A percentile compares a stretch with the other conserved stretches of the same genome.
Conservation (phyloP, 1,139 yeast species). For the Hansenula sp. region DNA sequence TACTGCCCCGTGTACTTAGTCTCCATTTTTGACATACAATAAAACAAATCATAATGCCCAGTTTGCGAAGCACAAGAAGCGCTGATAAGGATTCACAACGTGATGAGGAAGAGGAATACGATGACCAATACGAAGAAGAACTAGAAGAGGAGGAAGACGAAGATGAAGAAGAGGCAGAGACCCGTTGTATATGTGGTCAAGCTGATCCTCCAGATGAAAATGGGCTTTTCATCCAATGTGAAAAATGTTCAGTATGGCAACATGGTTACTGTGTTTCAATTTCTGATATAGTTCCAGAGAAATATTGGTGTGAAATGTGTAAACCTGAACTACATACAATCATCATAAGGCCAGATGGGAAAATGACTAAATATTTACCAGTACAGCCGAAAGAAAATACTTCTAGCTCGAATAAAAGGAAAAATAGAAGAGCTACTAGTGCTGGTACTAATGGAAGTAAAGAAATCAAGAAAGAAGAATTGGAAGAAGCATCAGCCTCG, state of each 20-base stretch:
- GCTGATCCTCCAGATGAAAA: slow-evolving; percentile 47
- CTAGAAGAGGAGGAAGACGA: slow-evolving; percentile 17
- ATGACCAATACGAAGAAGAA: slow-evolving; percentile 13
- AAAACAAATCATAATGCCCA: slow-evolving; percentile 7
- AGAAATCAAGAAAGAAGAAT: slow-evolving; percentile 9
- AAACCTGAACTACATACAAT: slow-evolving; percentile 74
- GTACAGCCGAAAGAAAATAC: slow-evolving; percentile 26
- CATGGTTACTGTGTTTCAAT: slow-evolving; percentile 95
- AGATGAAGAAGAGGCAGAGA: slow-evolving; percentile 50
- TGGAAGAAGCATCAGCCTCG: slow-evolving; percentile 4
- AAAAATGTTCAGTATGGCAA: slow-evolving; percentile 92
- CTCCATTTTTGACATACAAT: not conserved
- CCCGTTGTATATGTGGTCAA: slow-evolving; percentile 86
- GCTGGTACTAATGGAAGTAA: not conserved
- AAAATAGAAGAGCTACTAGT: slow-evolving; percentile 14
- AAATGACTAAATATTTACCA: slow-evolving; percentile 38
- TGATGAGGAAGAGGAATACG: slow-evolving; percentile 8
- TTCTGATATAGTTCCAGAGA: slow-evolving; percentile 75
- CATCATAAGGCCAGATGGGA: slow-evolving; percentile 44
- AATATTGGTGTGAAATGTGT: slow-evolving; percentile 91
- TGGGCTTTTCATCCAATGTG: slow-evolving; percentile 78
- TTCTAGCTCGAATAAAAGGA: slow-evolving; percentile 18
- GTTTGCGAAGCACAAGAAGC: slow-evolving; percentile 18
- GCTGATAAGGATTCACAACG: slow-evolving; percentile 1
- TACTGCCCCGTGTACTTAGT: too few relatives aligned